phyloP scores from a whole-genome alignment of 2,329 filamentous ascomycete genomes.

The Tympanopsis confertula region DNA sequence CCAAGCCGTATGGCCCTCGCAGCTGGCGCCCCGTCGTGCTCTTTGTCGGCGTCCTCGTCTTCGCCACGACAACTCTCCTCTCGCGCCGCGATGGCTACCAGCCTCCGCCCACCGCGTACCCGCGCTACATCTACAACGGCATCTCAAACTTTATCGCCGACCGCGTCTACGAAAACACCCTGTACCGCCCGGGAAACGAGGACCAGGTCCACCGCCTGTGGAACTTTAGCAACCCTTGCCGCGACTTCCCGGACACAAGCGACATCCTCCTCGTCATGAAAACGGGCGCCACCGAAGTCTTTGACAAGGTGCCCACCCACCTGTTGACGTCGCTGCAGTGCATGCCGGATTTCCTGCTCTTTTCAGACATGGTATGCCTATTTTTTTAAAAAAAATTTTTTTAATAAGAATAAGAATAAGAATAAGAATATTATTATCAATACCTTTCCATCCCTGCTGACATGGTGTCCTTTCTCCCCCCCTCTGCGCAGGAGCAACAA shows the following conservation, averaged over 20 bases:
- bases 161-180: constrained; percentile 24
- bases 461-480: no score
- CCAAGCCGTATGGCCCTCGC: background rate
- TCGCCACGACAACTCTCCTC: no score
- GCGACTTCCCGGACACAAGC: constrained; percentile 26
- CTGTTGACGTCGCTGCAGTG: constrained; percentile 41
- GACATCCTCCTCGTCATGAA: constrained; percentile 42
- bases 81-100: no score
- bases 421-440: no score
- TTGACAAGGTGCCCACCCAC: constrained; percentile 40
- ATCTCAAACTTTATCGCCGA: constrained; percentile 12
- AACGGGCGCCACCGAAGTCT: constrained; percentile 44
- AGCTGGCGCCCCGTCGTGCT: background rate
- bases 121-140: constrained; percentile 13
- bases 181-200: constrained; percentile 22
- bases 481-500: constrained; percentile 30
- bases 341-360: constrained; percentile 41
- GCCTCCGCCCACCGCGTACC: constrained; percentile 17
- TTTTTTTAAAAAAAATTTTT: background rate
- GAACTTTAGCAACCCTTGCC: constrained; percentile 24
- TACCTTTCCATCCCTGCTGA: no score
- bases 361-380: constrained; percentile 34
- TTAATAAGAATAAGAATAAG: background rate
- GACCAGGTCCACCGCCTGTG: constrained; percentile 18
- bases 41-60: no score